Evolutionary conservation across 2,329 filamentous ascomycete genomes (phyloP).

Genomic region (Myriosclerotinia scirpicola): DNA sequence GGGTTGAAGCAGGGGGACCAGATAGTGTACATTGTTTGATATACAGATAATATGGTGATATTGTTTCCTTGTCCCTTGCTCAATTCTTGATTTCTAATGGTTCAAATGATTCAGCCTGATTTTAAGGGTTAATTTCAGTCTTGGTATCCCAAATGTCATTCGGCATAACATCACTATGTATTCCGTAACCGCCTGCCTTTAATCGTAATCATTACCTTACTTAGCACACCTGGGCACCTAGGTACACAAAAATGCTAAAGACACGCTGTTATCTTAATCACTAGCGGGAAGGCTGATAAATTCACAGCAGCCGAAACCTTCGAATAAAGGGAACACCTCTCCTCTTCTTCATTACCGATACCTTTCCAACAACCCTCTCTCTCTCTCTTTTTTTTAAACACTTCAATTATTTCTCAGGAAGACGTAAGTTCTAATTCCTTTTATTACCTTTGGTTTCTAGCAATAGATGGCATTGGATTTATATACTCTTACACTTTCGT

Average conservation of each 20-base stretch:
- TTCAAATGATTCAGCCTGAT: neutral
- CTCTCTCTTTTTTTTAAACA: neutral
- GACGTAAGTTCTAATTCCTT: conserved; percentile 24
- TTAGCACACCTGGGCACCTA: too few relatives aligned
- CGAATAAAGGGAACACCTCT: conserved; percentile 30
- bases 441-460: neutral
- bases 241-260: conserved; percentile 2
- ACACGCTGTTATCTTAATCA: conserved; percentile 25
- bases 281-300: conserved; percentile 25
- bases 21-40: too few relatives aligned
- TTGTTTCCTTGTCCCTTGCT: neutral
- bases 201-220: neutral
- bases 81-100: conserved; percentile 1
- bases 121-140: too few relatives aligned
- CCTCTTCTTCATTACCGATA: conserved; percentile 12
- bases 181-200: too few relatives aligned
- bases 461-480: neutral
- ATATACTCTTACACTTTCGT: neutral
- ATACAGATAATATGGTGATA: too few relatives aligned
- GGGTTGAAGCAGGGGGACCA: neutral
- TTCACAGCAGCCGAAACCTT: conserved; percentile 21
- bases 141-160: neutral
- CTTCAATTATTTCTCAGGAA: conserved; percentile 22
- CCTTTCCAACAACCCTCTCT: conserved; percentile 3
- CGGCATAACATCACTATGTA: neutral